Percentiles rank a stretch among this genome's conserved stretches.
Evolutionary conservation across 1,284 basidiomycete species (phyloP).

Genomic region (Paramarasmius palmivorus): DNA sequence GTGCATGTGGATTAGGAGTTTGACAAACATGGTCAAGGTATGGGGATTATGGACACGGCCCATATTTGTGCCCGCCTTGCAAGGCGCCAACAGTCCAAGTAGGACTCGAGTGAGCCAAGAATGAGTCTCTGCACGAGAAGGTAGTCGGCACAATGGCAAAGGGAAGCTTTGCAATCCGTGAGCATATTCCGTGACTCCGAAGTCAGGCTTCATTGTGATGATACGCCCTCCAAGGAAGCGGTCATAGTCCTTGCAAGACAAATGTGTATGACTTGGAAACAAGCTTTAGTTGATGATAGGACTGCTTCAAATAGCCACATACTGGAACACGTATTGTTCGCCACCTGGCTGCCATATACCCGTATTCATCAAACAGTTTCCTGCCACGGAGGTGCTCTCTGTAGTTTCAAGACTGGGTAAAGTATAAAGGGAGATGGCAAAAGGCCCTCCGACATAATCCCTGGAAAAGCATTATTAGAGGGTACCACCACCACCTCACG

Average conservation of each 20-base stretch:
- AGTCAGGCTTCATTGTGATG: conserved; percentile 16
- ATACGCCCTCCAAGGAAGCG: conserved; percentile 29
- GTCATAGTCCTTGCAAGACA: conserved; percentile 26
- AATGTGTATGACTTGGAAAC: conserved; percentile 31
- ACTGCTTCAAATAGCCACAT: conserved; percentile 31
- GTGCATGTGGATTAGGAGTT: conserved; percentile 35
- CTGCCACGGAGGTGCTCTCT: conserved; percentile 24
- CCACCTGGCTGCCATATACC: conserved; percentile 28
- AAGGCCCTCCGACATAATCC: conserved; percentile 34
- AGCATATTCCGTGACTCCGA: conserved; percentile 17
- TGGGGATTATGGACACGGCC: conserved; percentile 36
- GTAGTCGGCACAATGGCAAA: conserved; percentile 28
- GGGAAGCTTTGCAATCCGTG: conserved; percentile 23
- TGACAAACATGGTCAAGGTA: conserved; percentile 35
- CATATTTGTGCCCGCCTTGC: conserved; percentile 25
- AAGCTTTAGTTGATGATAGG: no score
- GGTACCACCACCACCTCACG: no score
- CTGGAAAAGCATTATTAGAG: conserved; percentile 20
- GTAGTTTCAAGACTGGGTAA: conserved; percentile 27
- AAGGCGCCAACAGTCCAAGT: conserved; percentile 33
- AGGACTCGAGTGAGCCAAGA: conserved; percentile 40
- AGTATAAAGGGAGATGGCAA: conserved; percentile 30
- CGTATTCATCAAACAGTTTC: conserved; percentile 32
- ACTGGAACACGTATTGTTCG: conserved; percentile 25
- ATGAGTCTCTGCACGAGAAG: conserved; percentile 30